A percentile compares a stretch with the other conserved stretches of the same genome.
phyloP scores from a whole-genome alignment of 164 flowering plant species.

The Berberis vulgaris region DNA sequence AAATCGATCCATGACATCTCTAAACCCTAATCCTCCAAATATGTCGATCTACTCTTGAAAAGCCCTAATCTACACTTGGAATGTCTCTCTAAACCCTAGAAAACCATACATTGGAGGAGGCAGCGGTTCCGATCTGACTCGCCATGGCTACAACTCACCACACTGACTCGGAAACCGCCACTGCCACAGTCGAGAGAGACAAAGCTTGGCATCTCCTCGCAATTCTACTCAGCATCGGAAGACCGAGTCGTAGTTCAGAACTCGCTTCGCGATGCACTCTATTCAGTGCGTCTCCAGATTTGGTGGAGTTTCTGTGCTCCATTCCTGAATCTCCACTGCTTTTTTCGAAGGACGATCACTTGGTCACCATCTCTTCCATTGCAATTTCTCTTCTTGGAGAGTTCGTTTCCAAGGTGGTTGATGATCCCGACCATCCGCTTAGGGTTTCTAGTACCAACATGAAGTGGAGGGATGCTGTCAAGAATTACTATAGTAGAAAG shows the following conservation, averaged over 20 bases:
- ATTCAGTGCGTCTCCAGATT: conserved; percentile 20
- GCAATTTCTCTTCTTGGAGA: conserved; percentile 10
- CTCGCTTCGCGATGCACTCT: conserved; percentile 24
- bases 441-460: conserved; percentile 8
- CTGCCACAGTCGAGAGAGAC: conserved; percentile 11
- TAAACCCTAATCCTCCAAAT: too few relatives aligned
- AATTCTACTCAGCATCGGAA: conserved; percentile 22
- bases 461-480: conserved; percentile 10
- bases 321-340: conserved; percentile 36
- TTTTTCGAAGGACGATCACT: conserved; percentile 9
- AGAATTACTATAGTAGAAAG: conserved; percentile 25
- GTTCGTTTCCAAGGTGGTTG: conserved; percentile 10
- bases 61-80: too few relatives aligned
- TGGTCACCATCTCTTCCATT: conserved; percentile 20
- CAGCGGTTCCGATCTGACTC: background rate
- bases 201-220: conserved; percentile 31
- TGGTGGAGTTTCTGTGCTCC: conserved; percentile 28
- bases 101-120: too few relatives aligned
- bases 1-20: too few relatives aligned
- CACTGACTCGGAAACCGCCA: background rate
- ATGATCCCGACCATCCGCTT: conserved; percentile 8
- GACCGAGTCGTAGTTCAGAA: conserved; percentile 24
- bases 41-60: too few relatives aligned
- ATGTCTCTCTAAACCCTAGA: too few relatives aligned
- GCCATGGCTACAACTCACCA: conserved; percentile 14